Base-by-base conservation (phyloP, 2,329 filamentous ascomycete species). In the Mycocentrospora acerina region DNA sequence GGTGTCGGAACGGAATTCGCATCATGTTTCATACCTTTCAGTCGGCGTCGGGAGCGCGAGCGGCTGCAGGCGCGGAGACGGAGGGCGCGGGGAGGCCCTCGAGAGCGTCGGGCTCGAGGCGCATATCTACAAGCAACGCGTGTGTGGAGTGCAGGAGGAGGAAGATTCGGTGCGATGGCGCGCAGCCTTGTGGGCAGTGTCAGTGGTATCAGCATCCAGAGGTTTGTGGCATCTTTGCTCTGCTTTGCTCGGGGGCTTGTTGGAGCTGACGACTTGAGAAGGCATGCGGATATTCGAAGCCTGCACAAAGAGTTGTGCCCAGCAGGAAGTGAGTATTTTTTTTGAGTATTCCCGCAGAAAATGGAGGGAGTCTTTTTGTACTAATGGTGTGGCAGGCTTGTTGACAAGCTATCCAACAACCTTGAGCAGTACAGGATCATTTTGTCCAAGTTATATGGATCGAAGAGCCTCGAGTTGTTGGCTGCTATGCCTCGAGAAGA, bases 121-220 rank as follows among this genome's bases (percentile, higher is more conserved):
- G 72, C 4, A 74, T 74, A 30, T 73, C 71, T 4, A 75, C 72
- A 4, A 72, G 64, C 54, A 74, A 85, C 57, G 85, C 85, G 25
- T 89, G 85, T 63, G 82, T 85, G 32, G 85, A 87, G 55, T 89
- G 87, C 70, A 83, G 89, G 60, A 78, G 87, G 52, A 79, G 87
- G 46, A 93, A 91, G 68, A 91, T 91, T 38, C 83, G 88, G 48
- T 93, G 88, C 60, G 86, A 90, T 70, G 88, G 88, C 37, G 80
- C 84, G 51, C 84, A 88, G 59, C 88, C 88, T 9, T 93, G 88
- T 60, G 85, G 86, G 25, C 87, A 90, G 62, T 93, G 88, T 62
- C 78, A 87, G 41, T 90, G 86, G 65, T 90, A 88, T 62, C 82
- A 88, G 40, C 86, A 87, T 46, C 84, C 86, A 4, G 87, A 90